Conservation (phyloP, 1,139 yeast genomes). For the Blastobotrys serpentis region DNA sequence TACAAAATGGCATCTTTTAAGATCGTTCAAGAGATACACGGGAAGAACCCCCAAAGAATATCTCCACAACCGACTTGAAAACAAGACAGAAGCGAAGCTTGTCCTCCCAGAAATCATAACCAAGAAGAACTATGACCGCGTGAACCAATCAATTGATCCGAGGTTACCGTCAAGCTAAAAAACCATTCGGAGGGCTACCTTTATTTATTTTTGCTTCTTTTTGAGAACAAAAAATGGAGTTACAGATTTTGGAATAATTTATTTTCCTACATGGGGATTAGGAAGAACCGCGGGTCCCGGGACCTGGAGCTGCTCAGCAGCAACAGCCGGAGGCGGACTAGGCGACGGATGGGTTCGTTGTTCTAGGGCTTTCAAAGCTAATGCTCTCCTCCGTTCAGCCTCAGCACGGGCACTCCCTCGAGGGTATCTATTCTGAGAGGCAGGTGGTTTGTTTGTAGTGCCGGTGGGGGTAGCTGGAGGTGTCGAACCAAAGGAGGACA, state of each 20-base stretch:
- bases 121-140: slow-evolving; percentile 3
- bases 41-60: not conserved
- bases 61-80: not conserved
- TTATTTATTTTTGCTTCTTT: not conserved
- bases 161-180: too few relatives aligned
- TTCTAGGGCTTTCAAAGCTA: slow-evolving; percentile 79
- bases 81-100: not conserved
- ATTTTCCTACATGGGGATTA: slow-evolving; percentile 8
- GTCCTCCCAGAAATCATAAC: not conserved
- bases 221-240: too few relatives aligned
- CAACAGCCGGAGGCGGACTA: not conserved
- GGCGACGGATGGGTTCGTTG: slow-evolving; percentile 38
- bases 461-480: slow-evolving; percentile 15
- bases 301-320: slow-evolving; percentile 10
- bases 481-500: slow-evolving; percentile 17
- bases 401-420: slow-evolving; percentile 33
- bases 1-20: slow-evolving; percentile 1
- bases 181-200: too few relatives aligned
- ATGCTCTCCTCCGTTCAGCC: slow-evolving; percentile 88
- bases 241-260: too few relatives aligned
- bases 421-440: slow-evolving; percentile 3
- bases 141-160: not conserved
- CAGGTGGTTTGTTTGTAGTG: slow-evolving; percentile 20
- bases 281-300: slow-evolving; percentile 8
- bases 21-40: not conserved